phyloP scores from a whole-genome alignment of 2,329 filamentous ascomycete species.

The Penicillium psychrosexuale region DNA sequence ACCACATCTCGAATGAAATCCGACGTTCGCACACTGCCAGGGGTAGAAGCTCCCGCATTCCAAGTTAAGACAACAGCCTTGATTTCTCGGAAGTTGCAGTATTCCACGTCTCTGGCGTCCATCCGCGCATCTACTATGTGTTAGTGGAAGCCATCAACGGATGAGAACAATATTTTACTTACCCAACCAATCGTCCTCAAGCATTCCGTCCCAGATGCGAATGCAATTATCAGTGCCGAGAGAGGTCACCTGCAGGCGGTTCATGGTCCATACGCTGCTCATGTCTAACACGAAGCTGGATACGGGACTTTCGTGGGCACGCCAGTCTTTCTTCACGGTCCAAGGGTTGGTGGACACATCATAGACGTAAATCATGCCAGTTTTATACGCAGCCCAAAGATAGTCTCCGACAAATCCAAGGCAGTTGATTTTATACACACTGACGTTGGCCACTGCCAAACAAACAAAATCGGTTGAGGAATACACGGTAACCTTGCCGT shows the following conservation, averaged over 20 bases:
- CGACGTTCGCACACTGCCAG: slow-evolving; percentile 72
- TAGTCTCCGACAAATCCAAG: slow-evolving; percentile 75
- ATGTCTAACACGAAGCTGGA: slow-evolving; percentile 73
- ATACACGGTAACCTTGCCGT: slow-evolving; percentile 95
- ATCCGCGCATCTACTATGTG: slow-evolving; percentile 66
- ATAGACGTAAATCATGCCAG: slow-evolving; percentile 89
- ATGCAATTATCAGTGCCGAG: slow-evolving; percentile 83
- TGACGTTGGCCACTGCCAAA: slow-evolving; percentile 77
- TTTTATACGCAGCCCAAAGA: slow-evolving; percentile 93
- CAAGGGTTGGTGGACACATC: slow-evolving; percentile 80
- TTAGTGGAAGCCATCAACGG: slow-evolving; percentile 15
- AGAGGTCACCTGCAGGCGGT: slow-evolving; percentile 79
- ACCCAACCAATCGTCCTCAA: slow-evolving; percentile 91
- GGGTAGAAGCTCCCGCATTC: slow-evolving; percentile 97
- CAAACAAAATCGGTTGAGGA: slow-evolving; percentile 73
- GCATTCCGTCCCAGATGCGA: slow-evolving; percentile 83
- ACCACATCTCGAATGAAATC: slow-evolving; percentile 79
- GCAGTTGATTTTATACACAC: slow-evolving; percentile 91
- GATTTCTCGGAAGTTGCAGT: slow-evolving; percentile 80
- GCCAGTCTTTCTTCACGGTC: slow-evolving; percentile 91
- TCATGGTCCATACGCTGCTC: slow-evolving; percentile 79
- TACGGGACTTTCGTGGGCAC: slow-evolving; percentile 80
- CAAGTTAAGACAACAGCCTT: slow-evolving; percentile 82
- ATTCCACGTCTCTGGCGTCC: slow-evolving; percentile 77
- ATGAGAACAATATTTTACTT: slow-evolving; percentile 22